Evolutionary conservation across 2,329 filamentous ascomycete genomes (phyloP).

Genomic region (Neonectria neomacrospora): DNA sequence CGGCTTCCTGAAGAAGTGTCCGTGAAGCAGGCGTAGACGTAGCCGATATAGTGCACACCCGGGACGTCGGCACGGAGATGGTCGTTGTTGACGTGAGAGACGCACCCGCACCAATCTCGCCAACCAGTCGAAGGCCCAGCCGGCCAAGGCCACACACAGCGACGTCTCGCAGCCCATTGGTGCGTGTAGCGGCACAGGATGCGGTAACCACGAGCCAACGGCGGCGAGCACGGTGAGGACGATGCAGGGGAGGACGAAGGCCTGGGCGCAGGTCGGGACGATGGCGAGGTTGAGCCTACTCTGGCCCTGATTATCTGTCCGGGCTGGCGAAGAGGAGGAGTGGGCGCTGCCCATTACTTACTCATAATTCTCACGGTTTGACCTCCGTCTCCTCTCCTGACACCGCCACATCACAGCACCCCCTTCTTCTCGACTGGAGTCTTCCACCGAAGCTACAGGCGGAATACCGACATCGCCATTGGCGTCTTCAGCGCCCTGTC

Average conservation of each 20-base stretch:
- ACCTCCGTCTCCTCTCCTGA: background rate
- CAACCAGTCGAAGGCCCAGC: slow-evolving; percentile 44
- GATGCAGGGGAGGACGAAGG: slow-evolving; percentile 58
- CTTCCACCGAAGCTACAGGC: background rate
- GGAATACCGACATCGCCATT: background rate
- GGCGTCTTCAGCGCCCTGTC: background rate
- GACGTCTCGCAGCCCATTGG: slow-evolving; percentile 56
- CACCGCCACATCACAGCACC: background rate
- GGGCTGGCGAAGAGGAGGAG: no score
- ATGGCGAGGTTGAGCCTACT: slow-evolving; percentile 36
- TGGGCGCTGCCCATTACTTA: no score
- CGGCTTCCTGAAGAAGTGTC: background rate
- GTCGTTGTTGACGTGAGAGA: slow-evolving; percentile 28
- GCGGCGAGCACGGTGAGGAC: slow-evolving; percentile 53
- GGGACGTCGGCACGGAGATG: slow-evolving; percentile 44
- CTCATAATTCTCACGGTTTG: slow-evolving; percentile 22
- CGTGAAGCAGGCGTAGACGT: slow-evolving; percentile 45
- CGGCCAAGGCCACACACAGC: slow-evolving; percentile 40
- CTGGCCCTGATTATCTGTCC: no score
- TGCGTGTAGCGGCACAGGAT: slow-evolving; percentile 49
- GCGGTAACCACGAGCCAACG: slow-evolving; percentile 56
- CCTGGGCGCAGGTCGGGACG: slow-evolving; percentile 53
- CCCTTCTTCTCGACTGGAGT: background rate
- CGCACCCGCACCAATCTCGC: slow-evolving; percentile 19
- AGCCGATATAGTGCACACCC: slow-evolving; percentile 32